Conservation (phyloP, 768 basidiomycete species). For the Pilatotrama ljubarskyi region DNA sequence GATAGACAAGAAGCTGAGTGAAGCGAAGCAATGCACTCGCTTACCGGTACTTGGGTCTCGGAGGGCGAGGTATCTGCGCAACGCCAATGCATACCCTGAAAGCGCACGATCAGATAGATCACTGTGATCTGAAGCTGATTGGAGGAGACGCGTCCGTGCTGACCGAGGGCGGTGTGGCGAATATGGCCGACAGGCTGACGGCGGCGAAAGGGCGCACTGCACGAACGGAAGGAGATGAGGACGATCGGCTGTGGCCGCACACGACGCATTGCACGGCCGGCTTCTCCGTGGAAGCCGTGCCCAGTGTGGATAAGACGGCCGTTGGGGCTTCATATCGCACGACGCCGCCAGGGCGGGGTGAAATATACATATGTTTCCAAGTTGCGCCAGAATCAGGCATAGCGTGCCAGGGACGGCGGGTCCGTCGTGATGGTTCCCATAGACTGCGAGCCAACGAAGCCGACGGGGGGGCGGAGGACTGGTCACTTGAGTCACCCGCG, state of each 20-base stretch:
- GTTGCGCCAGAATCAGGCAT: slow-evolving; percentile 2
- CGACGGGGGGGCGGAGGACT: background rate
- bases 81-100: background rate
- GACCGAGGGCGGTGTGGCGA: background rate
- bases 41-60: too few species aligned
- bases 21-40: background rate
- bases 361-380: slow-evolving; percentile 13
- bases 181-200: background rate
- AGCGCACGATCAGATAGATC: background rate
- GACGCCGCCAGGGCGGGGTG: background rate
- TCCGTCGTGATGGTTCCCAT: slow-evolving; percentile 13
- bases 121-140: background rate
- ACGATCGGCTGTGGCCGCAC: background rate
- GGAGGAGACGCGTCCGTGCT: background rate
- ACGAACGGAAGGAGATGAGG: background rate
- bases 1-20: background rate
- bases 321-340: background rate
- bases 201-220: background rate
- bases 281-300: slow-evolving; percentile 4
- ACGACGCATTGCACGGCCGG: background rate
- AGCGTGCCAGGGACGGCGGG: background rate
- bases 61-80: background rate
- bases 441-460: background rate
- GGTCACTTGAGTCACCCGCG: slow-evolving; percentile 1
- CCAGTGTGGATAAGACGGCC: slow-evolving; percentile 2